Percentiles rank a stretch among this genome's conserved stretches.
phyloP scores from a whole-genome alignment of 352 stramenopile species.

The Globisporangium irregulare region DNA sequence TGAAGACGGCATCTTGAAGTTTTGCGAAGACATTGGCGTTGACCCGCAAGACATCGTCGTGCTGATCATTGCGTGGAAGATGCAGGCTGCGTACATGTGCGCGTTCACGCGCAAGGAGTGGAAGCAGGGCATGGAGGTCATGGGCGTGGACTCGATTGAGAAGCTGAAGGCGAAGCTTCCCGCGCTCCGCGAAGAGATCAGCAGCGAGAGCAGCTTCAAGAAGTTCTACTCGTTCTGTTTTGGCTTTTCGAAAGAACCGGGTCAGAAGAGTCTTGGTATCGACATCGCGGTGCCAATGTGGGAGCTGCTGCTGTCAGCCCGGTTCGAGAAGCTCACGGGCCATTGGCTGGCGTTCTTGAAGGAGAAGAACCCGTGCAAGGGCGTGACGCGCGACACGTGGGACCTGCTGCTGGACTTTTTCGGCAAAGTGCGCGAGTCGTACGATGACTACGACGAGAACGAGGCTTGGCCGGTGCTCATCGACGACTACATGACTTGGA shows the following conservation, averaged over 20 bases:
- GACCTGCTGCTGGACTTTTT: slow-evolving; percentile 86
- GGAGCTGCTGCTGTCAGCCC: slow-evolving; percentile 67
- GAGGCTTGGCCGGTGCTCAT: slow-evolving; percentile 89
- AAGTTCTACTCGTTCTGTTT: slow-evolving; percentile 89
- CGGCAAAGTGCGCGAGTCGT: slow-evolving; percentile 72
- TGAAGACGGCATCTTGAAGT: slow-evolving; percentile 77
- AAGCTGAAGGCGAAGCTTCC: slow-evolving; percentile 63
- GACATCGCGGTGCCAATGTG: slow-evolving; percentile 87
- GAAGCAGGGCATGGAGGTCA: slow-evolving; percentile 70
- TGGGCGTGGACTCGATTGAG: slow-evolving; percentile 64
- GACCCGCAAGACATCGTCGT: slow-evolving; percentile 79
- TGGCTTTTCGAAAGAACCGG: slow-evolving; percentile 83
- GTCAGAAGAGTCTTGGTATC: slow-evolving; percentile 84
- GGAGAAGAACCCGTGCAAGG: slow-evolving; percentile 74
- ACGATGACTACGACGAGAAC: slow-evolving; percentile 87
- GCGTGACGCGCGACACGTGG: slow-evolving; percentile 86
- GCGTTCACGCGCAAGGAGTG: slow-evolving; percentile 84
- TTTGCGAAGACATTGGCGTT: slow-evolving; percentile 75
- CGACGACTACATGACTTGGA: slow-evolving; percentile 87
- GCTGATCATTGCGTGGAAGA: slow-evolving; percentile 86
- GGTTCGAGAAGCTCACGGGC: slow-evolving; percentile 61
- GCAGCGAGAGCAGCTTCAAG: slow-evolving; percentile 60
- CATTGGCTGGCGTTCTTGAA: slow-evolving; percentile 80
- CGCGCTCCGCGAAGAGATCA: slow-evolving; percentile 53
- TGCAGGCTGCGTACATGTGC: slow-evolving; percentile 85